Base-by-base conservation (phyloP, 768 basidiomycete species). In the Mycena pura region DNA sequence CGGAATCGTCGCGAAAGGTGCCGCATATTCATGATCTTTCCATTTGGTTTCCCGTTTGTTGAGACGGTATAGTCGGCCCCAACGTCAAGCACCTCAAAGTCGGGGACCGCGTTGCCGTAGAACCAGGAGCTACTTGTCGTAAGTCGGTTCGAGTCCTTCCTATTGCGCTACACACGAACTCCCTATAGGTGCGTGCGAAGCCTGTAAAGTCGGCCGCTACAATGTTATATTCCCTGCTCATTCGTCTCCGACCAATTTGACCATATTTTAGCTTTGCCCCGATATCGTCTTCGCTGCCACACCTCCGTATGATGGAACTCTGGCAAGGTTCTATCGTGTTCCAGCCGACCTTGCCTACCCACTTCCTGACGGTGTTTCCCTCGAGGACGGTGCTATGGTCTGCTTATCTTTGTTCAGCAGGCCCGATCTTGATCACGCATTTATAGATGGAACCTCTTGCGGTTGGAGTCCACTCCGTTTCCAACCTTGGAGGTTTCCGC, bases 301-400 rank as follows among this genome's bases (percentile, higher is more conserved):
- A 14, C 96, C 96, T 53, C 96, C 96, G 1, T 86, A 90, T 70
- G 91, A 96, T 69, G 63, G 63, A 38, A 65, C 63, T 13, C 39
- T 65, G 49, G 55, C 44, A 5, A 84, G 93, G 43, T 96, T 90
- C 80, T 99, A 96, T 76, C 85, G 83, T 52, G 80, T 96, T 56
- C 93, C 95, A 15, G 87, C 87, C 24, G 92, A 97, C 73, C 83
- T 97, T 22, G 90, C 88, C 52, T 95, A 93, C 74, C 82, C 79
- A 36, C 86, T 99, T 13, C 95, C 95, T 3, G 84, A 89, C n/a
- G 81, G 86, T 70, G 86, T 98, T 46, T 85, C 89, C 19, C 84
- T 96, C 14, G 96, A 96, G 74, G 95, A 99, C 72, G 96, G 96
- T 29, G 95, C 96, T 6, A 91, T 98, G 92, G 92, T 92, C 56